Evolutionary conservation across 1,139 yeast species (phyloP), one percentile per base, ranked within the genome.

Genomic region (Meyerozyma sp.): DNA sequence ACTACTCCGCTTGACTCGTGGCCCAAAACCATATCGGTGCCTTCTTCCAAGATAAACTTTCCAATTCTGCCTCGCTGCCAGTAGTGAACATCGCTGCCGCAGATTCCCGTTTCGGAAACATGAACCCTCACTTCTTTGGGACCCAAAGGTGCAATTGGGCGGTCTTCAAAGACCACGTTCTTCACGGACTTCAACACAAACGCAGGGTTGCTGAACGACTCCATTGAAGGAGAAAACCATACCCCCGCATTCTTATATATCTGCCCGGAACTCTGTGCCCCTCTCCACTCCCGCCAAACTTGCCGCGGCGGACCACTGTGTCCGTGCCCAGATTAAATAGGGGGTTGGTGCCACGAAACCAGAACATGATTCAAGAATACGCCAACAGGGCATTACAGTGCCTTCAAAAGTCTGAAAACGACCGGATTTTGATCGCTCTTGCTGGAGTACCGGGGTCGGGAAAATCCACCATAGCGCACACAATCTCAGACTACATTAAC

Each of bases 361-460:
- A 28, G 13, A 28, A 7, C 21, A 32, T 32, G 36, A 32, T 32
- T 14, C 16, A 32, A 32, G 21, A 32, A 10, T 32, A 10, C n/a
- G 36, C 21, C 6, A 11, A 13, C 11, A 5, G 21, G 11, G 36
- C 36, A n/a, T 3, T 13, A 32, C 11, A 18, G 21, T 32, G 21
- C 21, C 36, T 32, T 14, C 10, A 18, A 3, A 10, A 7, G 9
- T 32, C 23, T 10, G 21, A 16, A 10, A 32, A 32, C 21, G 36
- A 13, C 9, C 14, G 40, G 39, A 40, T 42, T 25, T 37, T 56
- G 10, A 68, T 88, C 7, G 67, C 84, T 1, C 55, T 88, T 14
- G 82, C 83, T 5, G 95, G 95, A 0, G 73, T 82, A 0, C 95
- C 95, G 1, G 96, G 95, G 3, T 80, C 91, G 1, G 95, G 96